Conservation (phyloP, 2,329 filamentous ascomycete species). For the Pseudodiploospora longispora region DNA sequence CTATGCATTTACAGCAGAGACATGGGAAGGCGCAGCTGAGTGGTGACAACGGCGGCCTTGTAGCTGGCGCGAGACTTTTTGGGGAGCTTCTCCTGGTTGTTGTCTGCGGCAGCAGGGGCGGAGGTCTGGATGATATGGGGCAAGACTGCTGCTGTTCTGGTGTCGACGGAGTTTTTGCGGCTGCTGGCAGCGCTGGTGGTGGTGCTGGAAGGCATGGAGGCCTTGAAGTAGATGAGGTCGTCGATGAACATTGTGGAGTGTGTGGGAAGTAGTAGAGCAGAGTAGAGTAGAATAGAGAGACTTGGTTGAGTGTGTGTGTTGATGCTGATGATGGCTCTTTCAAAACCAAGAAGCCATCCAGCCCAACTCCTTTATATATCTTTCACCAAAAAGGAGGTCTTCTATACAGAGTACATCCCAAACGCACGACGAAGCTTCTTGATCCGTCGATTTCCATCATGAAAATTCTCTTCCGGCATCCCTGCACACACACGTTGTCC, state of each 20-base stretch:
- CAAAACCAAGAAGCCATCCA: too few species aligned
- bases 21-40: not conserved
- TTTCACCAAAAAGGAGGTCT: too few species aligned
- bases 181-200: not conserved
- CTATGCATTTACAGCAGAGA: not conserved
- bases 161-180: not conserved
- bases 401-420: too few species aligned
- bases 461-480: too few species aligned
- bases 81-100: slow-evolving; percentile 3
- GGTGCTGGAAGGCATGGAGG: slow-evolving; percentile 1
- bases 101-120: not conserved
- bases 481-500: too few species aligned
- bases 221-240: slow-evolving; percentile 18
- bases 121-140: slow-evolving; percentile 3
- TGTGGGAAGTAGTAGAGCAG: not conserved
- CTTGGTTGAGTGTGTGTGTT: too few species aligned
- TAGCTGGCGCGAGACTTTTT: not conserved
- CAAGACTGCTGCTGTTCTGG: not conserved
- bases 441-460: too few species aligned
- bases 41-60: not conserved
- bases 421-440: too few species aligned
- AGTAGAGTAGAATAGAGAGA: too few species aligned
- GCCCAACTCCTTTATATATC: too few species aligned
- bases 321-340: too few species aligned
- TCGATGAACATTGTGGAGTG: slow-evolving; percentile 19